phyloP scores from a whole-genome alignment of 495 filamentous ascomycete species.

The Platismatia glauca region DNA sequence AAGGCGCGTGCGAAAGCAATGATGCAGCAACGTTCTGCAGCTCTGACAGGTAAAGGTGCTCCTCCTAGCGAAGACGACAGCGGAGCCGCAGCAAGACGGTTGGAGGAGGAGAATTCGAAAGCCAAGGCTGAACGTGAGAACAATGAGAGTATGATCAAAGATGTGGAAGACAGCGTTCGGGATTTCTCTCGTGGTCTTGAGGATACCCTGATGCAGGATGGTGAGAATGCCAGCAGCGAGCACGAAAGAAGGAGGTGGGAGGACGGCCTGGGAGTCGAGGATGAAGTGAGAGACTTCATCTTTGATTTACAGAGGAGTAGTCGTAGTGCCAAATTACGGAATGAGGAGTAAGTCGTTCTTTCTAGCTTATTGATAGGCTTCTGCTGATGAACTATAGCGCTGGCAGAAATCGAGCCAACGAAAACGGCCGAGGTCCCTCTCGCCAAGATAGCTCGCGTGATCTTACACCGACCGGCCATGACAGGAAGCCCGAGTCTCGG shows the following conservation, averaged over 20 bases:
- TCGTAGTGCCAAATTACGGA: slow-evolving; percentile 61
- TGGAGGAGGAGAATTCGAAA: slow-evolving; percentile 79
- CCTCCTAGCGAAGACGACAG: slow-evolving; percentile 54
- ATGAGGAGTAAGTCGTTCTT: slow-evolving; percentile 52
- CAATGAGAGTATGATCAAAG: slow-evolving; percentile 89
- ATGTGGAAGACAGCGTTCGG: slow-evolving; percentile 94
- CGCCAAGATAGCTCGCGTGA: slow-evolving; percentile 26
- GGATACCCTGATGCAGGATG: slow-evolving; percentile 74
- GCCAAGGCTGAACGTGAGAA: slow-evolving; percentile 78
- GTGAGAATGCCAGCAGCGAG: slow-evolving; percentile 59
- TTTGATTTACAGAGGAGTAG: slow-evolving; percentile 85
- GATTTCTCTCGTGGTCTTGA: slow-evolving; percentile 80
- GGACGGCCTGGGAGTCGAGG: slow-evolving; percentile 91
- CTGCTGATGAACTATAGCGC: slow-evolving; percentile 16
- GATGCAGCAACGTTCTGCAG: slow-evolving; percentile 96
- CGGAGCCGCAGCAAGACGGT: slow-evolving; percentile 64
- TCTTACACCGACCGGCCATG: slow-evolving; percentile 24
- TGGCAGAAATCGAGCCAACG: slow-evolving; percentile 18
- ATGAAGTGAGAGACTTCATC: slow-evolving; percentile 94
- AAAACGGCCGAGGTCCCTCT: slow-evolving; percentile 26
- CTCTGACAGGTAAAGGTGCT: slow-evolving; percentile 73
- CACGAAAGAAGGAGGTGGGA: slow-evolving; percentile 95
- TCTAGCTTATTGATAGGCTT: not conserved
- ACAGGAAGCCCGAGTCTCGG: slow-evolving; percentile 28
- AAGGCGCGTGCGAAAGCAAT: slow-evolving; percentile 93